Evolutionary conservation across 257 asterid species (phyloP).

Genomic region (Misopates orontium): DNA sequence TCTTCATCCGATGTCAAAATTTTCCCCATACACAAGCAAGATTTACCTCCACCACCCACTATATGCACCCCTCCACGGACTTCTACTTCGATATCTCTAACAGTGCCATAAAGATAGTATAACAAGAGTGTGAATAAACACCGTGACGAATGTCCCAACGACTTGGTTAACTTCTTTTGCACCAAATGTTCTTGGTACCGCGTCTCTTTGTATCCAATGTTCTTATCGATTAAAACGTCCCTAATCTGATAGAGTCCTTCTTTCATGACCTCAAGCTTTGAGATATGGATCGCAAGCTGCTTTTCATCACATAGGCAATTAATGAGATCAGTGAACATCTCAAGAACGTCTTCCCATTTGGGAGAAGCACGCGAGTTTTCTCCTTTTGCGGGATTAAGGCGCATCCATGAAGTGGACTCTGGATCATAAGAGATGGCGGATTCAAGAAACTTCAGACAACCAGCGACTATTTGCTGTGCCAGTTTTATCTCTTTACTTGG

Average conservation of each 20-base stretch:
- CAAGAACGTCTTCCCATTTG: constrained; percentile 79
- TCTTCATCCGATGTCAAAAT: constrained; percentile 65
- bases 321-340: constrained; percentile 57
- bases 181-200: constrained; percentile 69
- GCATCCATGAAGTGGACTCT: constrained; percentile 90
- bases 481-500: constrained; percentile 46
- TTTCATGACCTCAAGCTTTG: constrained; percentile 78
- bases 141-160: constrained; percentile 73
- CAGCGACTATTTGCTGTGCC: constrained; percentile 62
- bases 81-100: constrained; percentile 65
- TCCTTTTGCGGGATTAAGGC: constrained; percentile 55
- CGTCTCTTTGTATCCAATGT: constrained; percentile 69
- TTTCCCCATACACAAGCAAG: constrained; percentile 76
- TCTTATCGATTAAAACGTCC: constrained; percentile 68
- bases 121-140: constrained; percentile 75
- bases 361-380: constrained; percentile 30
- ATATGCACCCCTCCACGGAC: constrained; percentile 75
- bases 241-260: constrained; percentile 79
- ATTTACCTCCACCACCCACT: constrained; percentile 39
- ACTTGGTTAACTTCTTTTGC: constrained; percentile 63
- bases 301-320: constrained; percentile 52
- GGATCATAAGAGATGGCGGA: constrained; percentile 56
- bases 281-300: constrained; percentile 39
- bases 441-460: constrained; percentile 54
- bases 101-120: constrained; percentile 63